Conservation (phyloP, 768 basidiomycete species). For the Coprinopsis marcescibilis region DNA sequence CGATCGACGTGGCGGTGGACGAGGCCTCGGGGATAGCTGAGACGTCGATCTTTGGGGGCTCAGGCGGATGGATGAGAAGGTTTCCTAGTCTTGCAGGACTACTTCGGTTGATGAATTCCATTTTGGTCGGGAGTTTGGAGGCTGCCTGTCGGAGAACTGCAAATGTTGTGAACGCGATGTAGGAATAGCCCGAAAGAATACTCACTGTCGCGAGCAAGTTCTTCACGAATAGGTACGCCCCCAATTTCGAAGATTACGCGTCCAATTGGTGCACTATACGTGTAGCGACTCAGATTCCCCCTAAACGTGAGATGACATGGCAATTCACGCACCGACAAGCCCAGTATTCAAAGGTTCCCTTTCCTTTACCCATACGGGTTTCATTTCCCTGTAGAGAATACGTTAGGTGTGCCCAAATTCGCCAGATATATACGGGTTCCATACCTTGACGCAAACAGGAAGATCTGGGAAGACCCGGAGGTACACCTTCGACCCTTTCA, state of each 20-base stretch:
- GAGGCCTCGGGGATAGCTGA: constrained; percentile 7
- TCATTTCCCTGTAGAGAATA: constrained; percentile 83
- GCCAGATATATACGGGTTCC: constrained; percentile 10
- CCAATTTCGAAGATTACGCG: constrained; percentile 94
- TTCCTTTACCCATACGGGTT: constrained; percentile 99
- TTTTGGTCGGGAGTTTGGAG: constrained; percentile 78
- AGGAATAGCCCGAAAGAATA: constrained; percentile 3
- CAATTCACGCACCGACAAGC: constrained; percentile 64
- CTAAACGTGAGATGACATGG: neutral
- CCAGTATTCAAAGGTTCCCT: constrained; percentile 97
- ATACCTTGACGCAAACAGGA: constrained; percentile 93
- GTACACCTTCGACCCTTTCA: constrained; percentile 86
- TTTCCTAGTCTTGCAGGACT: constrained; percentile 73
- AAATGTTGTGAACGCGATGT: constrained; percentile 1
- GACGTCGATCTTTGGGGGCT: constrained; percentile 20
- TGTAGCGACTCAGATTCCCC: constrained; percentile 3
- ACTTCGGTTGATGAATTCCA: constrained; percentile 74
- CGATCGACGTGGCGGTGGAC: constrained; percentile 6
- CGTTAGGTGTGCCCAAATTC: neutral
- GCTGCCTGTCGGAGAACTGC: constrained; percentile 84
- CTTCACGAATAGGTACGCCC: constrained; percentile 82
- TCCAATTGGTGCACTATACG: constrained; percentile 84
- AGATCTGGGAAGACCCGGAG: constrained; percentile 94
- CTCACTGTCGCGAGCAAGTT: constrained; percentile 87
- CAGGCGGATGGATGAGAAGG: constrained; percentile 46